Percentiles rank a stretch among this genome's conserved stretches.
These are phyloP conservation scores for Haematococcus sp. DNA, from an alignment of 139 green algal species.

Conservation along the genomic window DNA sequence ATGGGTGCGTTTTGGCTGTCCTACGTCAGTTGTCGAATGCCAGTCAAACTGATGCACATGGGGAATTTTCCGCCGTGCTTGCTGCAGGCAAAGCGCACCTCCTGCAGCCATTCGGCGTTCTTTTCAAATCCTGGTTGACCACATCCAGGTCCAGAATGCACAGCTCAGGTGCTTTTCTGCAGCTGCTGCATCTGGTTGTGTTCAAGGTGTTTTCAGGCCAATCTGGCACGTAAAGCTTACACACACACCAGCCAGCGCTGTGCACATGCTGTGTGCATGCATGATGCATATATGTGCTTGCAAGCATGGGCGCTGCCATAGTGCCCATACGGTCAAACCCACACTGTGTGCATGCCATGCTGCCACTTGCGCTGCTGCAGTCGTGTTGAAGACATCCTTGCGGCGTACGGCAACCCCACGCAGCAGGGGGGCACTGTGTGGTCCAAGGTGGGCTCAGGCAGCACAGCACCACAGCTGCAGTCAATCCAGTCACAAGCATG, in stretches of 20 bases:
- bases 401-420: slow-evolving; percentile 33
- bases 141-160: slow-evolving; percentile 30
- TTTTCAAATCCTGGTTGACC: slow-evolving; percentile 41
- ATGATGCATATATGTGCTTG: no score
- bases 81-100: slow-evolving; percentile 31
- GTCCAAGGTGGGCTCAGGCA: slow-evolving; percentile 39
- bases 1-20: slow-evolving; percentile 7
- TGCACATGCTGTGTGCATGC: no score
- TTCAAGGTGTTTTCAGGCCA: no score
- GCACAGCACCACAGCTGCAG: no score
- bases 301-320: no score
- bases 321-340: not conserved
- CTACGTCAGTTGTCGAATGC: not conserved
- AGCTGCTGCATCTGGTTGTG: not conserved
- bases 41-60: not conserved
- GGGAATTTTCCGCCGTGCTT: not conserved
- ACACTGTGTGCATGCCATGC: not conserved
- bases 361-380: slow-evolving; percentile 5
- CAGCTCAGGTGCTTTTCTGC: slow-evolving; percentile 25
- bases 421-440: slow-evolving; percentile 39
- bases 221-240: no score
- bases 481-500: no score
- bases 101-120: slow-evolving; percentile 17
- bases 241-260: no score
- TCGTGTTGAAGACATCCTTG: slow-evolving; percentile 39